Evolutionary conservation across 2,329 filamentous ascomycete genomes (phyloP).

Genomic region (Rhexocercosporidium sp.): DNA sequence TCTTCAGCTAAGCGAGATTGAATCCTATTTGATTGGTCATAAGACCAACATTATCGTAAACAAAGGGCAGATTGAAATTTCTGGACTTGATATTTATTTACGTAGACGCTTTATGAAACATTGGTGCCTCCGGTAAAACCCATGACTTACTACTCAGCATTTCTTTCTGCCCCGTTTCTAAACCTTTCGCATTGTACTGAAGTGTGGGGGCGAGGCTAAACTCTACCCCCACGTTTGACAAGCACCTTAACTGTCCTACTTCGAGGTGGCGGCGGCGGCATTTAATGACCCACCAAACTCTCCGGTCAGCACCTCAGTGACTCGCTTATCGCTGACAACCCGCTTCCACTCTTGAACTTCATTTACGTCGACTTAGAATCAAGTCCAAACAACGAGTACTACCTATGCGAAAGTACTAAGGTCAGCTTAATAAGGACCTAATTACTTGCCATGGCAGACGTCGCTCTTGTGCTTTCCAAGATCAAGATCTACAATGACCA

Average conservation of each 20-base stretch:
- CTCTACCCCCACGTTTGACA: neutral
- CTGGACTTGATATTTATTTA: too few species aligned
- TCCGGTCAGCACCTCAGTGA: neutral
- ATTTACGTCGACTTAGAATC: too few species aligned
- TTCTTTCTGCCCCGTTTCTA: too few species aligned
- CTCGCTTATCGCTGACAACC: neutral
- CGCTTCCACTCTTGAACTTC: neutral
- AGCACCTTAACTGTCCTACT: neutral
- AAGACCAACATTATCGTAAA: neutral
- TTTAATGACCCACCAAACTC: neutral
- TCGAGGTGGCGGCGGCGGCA: neutral
- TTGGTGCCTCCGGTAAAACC: too few species aligned
- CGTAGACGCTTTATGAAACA: too few species aligned
- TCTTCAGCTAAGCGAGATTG: neutral
- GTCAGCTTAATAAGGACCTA: neutral
- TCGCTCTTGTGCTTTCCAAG: slow-evolving; percentile 27
- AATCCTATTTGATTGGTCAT: neutral
- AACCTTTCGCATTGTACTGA: too few species aligned
- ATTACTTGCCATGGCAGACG: slow-evolving; percentile 25
- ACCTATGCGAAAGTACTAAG: too few species aligned
- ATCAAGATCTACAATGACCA: slow-evolving; percentile 32
- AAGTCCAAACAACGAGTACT: too few species aligned
- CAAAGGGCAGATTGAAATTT: neutral
- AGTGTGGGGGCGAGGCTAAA: neutral
- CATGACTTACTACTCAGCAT: too few species aligned